A percentile compares a stretch with the other conserved stretches of the same genome.
phyloP scores from a whole-genome alignment of 306 rosid genomes.

The Astragalus glycyphyllos region DNA sequence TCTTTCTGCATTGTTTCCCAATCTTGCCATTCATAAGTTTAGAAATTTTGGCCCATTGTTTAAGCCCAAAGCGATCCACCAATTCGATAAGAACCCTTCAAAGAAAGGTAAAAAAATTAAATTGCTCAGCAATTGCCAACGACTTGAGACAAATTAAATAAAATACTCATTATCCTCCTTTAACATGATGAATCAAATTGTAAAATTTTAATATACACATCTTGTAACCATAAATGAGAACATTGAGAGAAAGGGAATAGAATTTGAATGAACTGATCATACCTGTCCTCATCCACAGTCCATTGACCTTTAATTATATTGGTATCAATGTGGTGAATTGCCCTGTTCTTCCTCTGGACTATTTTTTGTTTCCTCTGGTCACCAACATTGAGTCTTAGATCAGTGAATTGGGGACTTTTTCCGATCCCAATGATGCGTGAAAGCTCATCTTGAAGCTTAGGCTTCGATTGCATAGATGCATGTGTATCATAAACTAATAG shows the following conservation, averaged over 20 bases:
- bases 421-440: too few species aligned
- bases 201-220: too few species aligned
- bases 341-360: neutral
- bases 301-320: slow-evolving; percentile 70
- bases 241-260: neutral
- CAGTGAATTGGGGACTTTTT: too few species aligned
- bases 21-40: slow-evolving; percentile 59
- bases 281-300: slow-evolving; percentile 73
- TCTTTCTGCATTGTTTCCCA: slow-evolving; percentile 76
- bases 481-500: too few species aligned
- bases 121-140: too few species aligned
- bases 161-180: neutral
- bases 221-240: neutral
- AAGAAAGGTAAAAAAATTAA: too few species aligned
- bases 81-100: slow-evolving; percentile 25
- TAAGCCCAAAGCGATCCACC: slow-evolving; percentile 55
- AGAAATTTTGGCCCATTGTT: slow-evolving; percentile 75
- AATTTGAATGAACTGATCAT: neutral
- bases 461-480: too few species aligned
- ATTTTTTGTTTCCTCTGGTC: neutral
- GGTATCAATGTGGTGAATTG: slow-evolving; percentile 18
- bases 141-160: neutral
- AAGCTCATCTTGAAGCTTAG: too few species aligned
- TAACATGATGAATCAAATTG: neutral
- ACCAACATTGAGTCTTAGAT: neutral